These are phyloP conservation scores for Akanthomyces dipterigenus DNA, from an alignment of 2,329 filamentous ascomycete genomes.

Conservation along the genomic window DNA sequence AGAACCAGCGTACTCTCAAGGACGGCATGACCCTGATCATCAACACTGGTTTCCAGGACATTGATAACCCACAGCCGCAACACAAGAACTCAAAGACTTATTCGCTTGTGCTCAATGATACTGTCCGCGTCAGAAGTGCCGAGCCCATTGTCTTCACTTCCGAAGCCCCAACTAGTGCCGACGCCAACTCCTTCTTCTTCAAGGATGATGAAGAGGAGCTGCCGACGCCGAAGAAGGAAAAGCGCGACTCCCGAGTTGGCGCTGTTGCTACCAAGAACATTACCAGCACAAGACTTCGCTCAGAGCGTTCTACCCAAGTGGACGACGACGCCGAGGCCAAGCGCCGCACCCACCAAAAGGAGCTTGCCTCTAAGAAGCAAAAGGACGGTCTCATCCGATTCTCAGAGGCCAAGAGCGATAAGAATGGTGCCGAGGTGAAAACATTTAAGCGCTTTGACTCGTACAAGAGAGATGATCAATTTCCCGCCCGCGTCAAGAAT, in stretches of 20 bases:
- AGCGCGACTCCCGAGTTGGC: conserved; percentile 74
- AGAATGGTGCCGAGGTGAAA: conserved; percentile 90
- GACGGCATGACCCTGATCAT: conserved; percentile 96
- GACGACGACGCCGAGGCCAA: conserved; percentile 86
- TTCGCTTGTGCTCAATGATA: conserved; percentile 86
- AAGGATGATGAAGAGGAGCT: conserved; percentile 89
- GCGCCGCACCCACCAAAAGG: conserved; percentile 86
- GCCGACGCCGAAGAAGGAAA: conserved; percentile 82
- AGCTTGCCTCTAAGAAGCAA: conserved; percentile 80
- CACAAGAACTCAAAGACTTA: conserved; percentile 88
- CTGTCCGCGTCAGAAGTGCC: conserved; percentile 74
- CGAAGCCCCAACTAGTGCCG: conserved; percentile 83
- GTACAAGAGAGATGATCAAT: conserved; percentile 95
- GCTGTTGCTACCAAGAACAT: conserved; percentile 93
- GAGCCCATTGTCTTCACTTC: conserved; percentile 88
- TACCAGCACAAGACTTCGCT: conserved; percentile 84
- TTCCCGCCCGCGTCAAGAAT: conserved; percentile 76
- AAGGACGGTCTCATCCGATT: conserved; percentile 80
- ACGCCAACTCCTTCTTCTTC: conserved; percentile 97
- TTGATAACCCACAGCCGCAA: conserved; percentile 79
- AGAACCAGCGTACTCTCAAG: conserved; percentile 75
- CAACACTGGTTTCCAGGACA: conserved; percentile 81
- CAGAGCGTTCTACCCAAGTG: conserved; percentile 78
- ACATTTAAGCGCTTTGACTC: conserved; percentile 99
- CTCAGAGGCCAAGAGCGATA: conserved; percentile 72